Conservation (phyloP, 139 green algal species). For the Pleodorina starrii region DNA sequence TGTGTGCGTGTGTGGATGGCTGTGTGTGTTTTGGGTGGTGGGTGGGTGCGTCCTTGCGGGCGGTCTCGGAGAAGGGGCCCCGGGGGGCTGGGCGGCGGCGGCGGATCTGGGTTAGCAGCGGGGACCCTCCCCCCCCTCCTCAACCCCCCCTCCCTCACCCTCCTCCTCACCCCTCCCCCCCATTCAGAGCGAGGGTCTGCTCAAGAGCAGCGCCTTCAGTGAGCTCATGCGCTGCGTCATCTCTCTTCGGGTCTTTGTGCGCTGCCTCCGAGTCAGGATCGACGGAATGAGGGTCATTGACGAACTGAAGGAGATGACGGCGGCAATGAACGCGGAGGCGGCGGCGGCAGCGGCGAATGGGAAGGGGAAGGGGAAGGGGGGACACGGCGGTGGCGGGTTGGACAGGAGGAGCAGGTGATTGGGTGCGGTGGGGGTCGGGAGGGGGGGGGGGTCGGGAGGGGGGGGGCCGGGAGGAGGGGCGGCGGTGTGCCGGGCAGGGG, state of each 20-base stretch:
- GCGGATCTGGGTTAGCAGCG: no score
- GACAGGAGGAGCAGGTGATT: not conserved
- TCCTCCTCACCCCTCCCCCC: no score
- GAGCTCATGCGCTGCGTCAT: conserved; percentile 45
- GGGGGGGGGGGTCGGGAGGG: not conserved
- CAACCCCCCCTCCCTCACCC: no score
- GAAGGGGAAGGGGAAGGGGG: not conserved
- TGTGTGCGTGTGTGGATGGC: no score
- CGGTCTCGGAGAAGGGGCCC: no score
- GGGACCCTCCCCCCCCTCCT: no score
- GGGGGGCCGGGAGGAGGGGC: no score
- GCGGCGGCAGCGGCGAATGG: not conserved
- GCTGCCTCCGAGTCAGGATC: conserved; percentile 44
- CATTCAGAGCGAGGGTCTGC: conserved; percentile 37
- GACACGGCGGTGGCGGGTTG: not conserved
- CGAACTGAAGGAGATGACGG: conserved; percentile 1
- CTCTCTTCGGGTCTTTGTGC: conserved; percentile 47
- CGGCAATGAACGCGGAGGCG: not conserved
- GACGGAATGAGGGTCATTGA: conserved; percentile 31
- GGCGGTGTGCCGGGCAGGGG: not conserved
- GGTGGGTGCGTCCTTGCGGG: no score
- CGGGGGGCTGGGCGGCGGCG: no score
- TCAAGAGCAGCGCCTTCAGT: conserved; percentile 38
- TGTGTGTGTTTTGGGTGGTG: no score
- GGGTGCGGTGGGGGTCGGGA: not conserved